Percentiles rank a stretch among this genome's conserved stretches.
Evolutionary conservation across 2,329 filamentous ascomycete species (phyloP).

Genomic region (Amphichorda felina): DNA sequence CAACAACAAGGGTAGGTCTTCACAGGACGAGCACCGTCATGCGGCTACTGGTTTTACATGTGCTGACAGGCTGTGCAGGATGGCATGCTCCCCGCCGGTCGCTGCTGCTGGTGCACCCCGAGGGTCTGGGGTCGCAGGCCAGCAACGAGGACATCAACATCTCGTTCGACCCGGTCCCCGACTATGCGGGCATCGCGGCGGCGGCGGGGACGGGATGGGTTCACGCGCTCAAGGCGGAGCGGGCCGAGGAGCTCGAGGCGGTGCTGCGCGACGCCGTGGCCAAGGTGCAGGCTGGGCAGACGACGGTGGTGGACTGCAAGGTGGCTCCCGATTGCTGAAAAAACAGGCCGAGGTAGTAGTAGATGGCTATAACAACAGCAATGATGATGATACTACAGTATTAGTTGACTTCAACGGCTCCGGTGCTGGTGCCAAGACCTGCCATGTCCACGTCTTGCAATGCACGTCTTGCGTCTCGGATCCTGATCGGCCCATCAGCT

Average conservation of each 20-base stretch:
- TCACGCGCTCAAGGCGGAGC: conserved; percentile 34
- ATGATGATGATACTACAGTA: too few species aligned
- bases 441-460: too few species aligned
- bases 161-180: conserved; percentile 43
- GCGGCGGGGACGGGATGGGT: conserved; percentile 44
- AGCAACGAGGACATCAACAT: conserved; percentile 53
- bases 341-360: too few species aligned
- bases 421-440: too few species aligned
- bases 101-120: conserved; percentile 43
- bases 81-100: conserved; percentile 51
- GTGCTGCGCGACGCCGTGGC: conserved; percentile 37
- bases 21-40: not conserved
- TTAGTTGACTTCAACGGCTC: too few species aligned
- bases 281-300: conserved; percentile 34
- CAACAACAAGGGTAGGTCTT: conserved; percentile 38
- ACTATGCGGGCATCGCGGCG: conserved; percentile 49
- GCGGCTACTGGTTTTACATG: too few species aligned
- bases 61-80: conserved; percentile 16
- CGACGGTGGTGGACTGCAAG: conserved; percentile 42
- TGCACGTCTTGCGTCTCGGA: too few species aligned
- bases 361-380: too few species aligned
- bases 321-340: conserved; percentile 29
- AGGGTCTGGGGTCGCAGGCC: conserved; percentile 39
- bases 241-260: conserved; percentile 30
- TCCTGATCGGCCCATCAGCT: too few species aligned